A percentile compares a stretch with the other conserved stretches of the same genome.
These are phyloP conservation scores for Canavalia gladiata DNA, from an alignment of 306 rosid genomes.

Conservation along the genomic window DNA sequence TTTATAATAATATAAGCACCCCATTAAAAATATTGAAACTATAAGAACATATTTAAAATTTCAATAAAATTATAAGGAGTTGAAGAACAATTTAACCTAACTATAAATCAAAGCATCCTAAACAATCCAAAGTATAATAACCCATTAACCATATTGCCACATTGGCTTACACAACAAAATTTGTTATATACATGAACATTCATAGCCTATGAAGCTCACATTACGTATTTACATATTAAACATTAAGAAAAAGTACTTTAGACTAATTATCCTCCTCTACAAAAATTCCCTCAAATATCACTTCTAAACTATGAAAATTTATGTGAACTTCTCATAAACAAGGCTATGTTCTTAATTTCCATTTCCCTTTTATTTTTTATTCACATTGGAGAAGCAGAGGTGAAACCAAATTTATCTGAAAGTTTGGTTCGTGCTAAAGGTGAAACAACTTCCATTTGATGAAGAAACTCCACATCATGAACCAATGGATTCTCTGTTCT, in stretches of 20 bases:
- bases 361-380: background rate
- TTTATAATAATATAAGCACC: no score
- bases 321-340: background rate
- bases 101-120: background rate
- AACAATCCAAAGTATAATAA: background rate
- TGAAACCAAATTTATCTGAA: slow-evolving; percentile 61
- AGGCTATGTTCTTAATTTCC: background rate
- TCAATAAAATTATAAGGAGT: background rate
- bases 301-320: slow-evolving; percentile 33
- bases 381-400: slow-evolving; percentile 63
- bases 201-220: slow-evolving; percentile 33
- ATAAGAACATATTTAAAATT: background rate
- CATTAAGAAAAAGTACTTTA: background rate
- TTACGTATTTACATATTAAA: slow-evolving; percentile 50
- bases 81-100: background rate
- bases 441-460: slow-evolving; percentile 72
- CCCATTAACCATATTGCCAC: slow-evolving; percentile 17
- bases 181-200: slow-evolving; percentile 36
- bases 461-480: slow-evolving; percentile 78
- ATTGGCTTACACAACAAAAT: slow-evolving; percentile 30
- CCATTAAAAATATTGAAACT: background rate
- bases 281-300: slow-evolving; percentile 24
- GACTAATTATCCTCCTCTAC: slow-evolving; percentile 37
- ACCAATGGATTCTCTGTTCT: slow-evolving; percentile 82
- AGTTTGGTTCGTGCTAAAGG: slow-evolving; percentile 65